Conservation (phyloP, 1,139 yeast species). For the Pichia sorboxylosa region DNA sequence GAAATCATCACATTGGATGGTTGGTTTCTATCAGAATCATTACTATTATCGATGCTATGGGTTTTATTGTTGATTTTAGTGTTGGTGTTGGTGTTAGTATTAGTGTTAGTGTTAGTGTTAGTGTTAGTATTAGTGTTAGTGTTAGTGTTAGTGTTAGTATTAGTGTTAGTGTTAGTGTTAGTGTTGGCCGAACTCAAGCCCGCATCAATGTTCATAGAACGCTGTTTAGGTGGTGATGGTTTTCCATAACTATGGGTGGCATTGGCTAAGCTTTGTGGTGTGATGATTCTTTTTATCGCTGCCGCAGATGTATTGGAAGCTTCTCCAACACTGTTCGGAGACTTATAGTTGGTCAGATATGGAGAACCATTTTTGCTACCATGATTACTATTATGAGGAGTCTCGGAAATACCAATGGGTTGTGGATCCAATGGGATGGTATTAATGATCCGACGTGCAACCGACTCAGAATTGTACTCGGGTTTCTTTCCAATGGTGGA, state of each 20-base stretch:
- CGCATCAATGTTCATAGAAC: no score
- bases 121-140: not conserved
- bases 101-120: not conserved
- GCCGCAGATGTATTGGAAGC: conserved; percentile 1
- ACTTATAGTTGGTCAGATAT: conserved; percentile 9
- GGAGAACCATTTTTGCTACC: conserved; percentile 18
- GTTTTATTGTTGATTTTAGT: not conserved
- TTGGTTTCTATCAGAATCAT: not conserved
- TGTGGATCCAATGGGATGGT: conserved; percentile 77
- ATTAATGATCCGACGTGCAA: conserved; percentile 60
- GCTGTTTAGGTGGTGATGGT: no score
- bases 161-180: not conserved
- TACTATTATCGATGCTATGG: not conserved
- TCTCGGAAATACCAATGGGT: conserved; percentile 36
- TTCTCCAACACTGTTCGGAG: conserved; percentile 10
- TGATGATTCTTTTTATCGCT: conserved; percentile 4
- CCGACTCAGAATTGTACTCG: conserved; percentile 45
- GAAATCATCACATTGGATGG: not conserved
- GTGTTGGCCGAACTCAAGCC: conserved; percentile 1
- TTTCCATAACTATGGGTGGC: no score
- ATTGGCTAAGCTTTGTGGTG: conserved; percentile 7
- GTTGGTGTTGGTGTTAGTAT: not conserved
- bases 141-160: not conserved
- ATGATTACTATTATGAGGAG: conserved; percentile 14
- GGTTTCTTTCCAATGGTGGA: conserved; percentile 10